These are phyloP conservation scores for Blastobotrys raffinosifermentans DNA, from an alignment of 1,139 yeast genomes.

Conservation along the genomic window DNA sequence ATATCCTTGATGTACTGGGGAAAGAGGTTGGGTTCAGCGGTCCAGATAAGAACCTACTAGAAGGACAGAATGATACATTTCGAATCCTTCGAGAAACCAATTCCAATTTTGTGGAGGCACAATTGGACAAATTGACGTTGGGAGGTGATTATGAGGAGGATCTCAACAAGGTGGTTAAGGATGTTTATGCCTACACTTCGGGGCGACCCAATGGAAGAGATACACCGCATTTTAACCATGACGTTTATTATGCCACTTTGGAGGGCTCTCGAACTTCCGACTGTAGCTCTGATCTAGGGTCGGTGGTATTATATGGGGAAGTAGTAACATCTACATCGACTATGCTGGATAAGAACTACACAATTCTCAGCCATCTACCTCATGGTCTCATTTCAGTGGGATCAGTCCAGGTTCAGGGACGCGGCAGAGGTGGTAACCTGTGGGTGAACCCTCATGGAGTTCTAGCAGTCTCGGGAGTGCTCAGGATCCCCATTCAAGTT, in stretches of 20 bases:
- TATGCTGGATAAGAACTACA: constrained; percentile 65
- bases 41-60: constrained; percentile 39
- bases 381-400: constrained; percentile 70
- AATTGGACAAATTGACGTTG: constrained; percentile 50
- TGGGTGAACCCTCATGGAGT: constrained; percentile 97
- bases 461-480: constrained; percentile 68
- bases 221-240: constrained; percentile 71
- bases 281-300: constrained; percentile 45
- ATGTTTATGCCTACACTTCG: constrained; percentile 43
- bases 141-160: constrained; percentile 47
- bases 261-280: constrained; percentile 29
- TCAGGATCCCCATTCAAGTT: constrained; percentile 47
- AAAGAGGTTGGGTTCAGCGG: constrained; percentile 39
- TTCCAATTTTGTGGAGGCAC: constrained; percentile 33
- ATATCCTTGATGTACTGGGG: constrained; percentile 31
- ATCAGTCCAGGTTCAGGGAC: constrained; percentile 79
- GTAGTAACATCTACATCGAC: constrained; percentile 86
- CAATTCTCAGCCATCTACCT: constrained; percentile 54
- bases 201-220: constrained; percentile 38
- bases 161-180: constrained; percentile 50
- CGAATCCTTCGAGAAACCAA: constrained; percentile 13
- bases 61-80: constrained; percentile 48
- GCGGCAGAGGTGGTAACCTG: constrained; percentile 91
- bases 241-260: constrained; percentile 47
- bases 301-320: constrained; percentile 69